These are phyloP conservation scores for Penicillium glabrum DNA, from an alignment of 2,329 filamentous ascomycete species.

Conservation along the genomic window DNA sequence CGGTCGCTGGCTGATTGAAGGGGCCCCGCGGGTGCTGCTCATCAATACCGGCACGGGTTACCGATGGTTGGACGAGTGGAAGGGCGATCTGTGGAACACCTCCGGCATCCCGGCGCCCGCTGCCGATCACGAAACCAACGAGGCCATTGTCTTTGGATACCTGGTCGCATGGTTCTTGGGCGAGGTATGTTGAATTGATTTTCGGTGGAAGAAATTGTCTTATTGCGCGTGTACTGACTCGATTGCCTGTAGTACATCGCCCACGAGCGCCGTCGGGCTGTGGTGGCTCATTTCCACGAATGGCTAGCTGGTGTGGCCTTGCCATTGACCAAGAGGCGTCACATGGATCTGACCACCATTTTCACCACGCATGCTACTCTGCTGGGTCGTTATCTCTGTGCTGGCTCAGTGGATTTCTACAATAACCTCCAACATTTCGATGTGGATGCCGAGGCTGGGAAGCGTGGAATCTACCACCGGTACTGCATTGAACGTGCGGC, in stretches of 20 bases:
- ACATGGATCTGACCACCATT: constrained; percentile 95
- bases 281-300: constrained; percentile 98
- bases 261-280: constrained; percentile 86
- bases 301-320: constrained; percentile 95
- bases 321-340: constrained; percentile 86
- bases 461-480: constrained; percentile 96
- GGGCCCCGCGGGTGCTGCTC: constrained; percentile 86
- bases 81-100: constrained; percentile 88
- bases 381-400: constrained; percentile 92
- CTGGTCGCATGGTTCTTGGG: constrained; percentile 97
- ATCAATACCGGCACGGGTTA: constrained; percentile 96
- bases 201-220: constrained; percentile 1
- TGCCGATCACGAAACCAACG: constrained; percentile 91
- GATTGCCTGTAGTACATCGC: constrained; percentile 70
- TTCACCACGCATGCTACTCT: constrained; percentile 98
- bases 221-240: background rate
- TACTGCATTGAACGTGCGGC: constrained; percentile 97
- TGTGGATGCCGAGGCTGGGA: constrained; percentile 92
- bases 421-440: constrained; percentile 98
- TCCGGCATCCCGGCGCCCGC: constrained; percentile 92
- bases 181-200: constrained; percentile 64
- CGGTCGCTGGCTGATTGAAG: constrained; percentile 96
- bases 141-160: constrained; percentile 96
- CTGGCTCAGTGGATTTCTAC: constrained; percentile 97
- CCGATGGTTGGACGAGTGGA: constrained; percentile 92